These are phyloP conservation scores for Mucor plumbeus DNA, from an alignment of 371 early-diverging fungal species.

Conservation along the genomic window DNA sequence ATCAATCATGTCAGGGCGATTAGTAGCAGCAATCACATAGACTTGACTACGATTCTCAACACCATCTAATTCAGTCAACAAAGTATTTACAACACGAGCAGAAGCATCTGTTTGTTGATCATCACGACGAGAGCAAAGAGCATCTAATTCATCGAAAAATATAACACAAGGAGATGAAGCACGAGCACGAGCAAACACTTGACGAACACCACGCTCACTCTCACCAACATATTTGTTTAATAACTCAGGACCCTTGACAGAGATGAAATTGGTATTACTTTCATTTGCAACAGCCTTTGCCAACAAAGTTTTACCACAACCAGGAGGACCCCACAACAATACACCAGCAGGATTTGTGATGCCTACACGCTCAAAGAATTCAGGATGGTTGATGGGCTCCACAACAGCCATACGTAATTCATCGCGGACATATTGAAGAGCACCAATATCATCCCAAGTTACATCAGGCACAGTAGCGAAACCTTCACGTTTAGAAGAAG, in stretches of 20 bases:
- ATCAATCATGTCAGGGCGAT: conserved; percentile 98
- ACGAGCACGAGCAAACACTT: conserved; percentile 97
- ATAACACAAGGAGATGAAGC: conserved; percentile 96
- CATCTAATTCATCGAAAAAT: conserved; percentile 99
- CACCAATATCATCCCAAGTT: conserved; percentile 96
- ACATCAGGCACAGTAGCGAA: conserved; percentile 98
- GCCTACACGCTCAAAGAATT: conserved; percentile 91
- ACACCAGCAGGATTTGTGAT: conserved; percentile 96
- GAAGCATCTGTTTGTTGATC: conserved; percentile 89
- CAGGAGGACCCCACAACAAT: conserved; percentile 99
- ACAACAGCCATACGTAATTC: conserved; percentile 96
- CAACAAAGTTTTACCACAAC: conserved; percentile 99
- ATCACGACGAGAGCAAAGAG: conserved; percentile 81
- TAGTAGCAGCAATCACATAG: conserved; percentile 99
- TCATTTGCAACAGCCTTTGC: conserved; percentile 99
- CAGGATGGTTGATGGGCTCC: conserved; percentile 95
- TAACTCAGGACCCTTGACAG: conserved; percentile 99
- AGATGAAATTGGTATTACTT: conserved; percentile 97
- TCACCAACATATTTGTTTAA: conserved; percentile 99
- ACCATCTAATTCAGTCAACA: conserved; percentile 98
- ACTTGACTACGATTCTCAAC: conserved; percentile 90
- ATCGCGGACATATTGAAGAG: conserved; percentile 83
- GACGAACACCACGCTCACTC: conserved; percentile 97
- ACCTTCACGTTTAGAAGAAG: conserved; percentile 97
- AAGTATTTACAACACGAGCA: conserved; percentile 97